phyloP scores from a whole-genome alignment of 2,329 filamentous ascomycete species.

The Colletotrichum karsti region DNA sequence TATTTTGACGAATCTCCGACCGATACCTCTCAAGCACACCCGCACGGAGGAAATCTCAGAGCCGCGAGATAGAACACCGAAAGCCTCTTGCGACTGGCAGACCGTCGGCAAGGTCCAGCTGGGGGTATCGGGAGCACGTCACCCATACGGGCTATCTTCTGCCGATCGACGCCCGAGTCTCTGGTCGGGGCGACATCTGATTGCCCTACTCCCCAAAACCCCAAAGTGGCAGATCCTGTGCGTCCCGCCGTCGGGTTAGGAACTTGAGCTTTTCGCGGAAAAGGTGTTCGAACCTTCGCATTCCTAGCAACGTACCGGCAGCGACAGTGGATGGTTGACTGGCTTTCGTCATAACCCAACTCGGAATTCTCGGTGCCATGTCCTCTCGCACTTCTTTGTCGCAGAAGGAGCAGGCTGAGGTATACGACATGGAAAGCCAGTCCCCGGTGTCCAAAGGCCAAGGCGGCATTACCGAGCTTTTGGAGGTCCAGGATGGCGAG shows the following conservation, averaged over 20 bases:
- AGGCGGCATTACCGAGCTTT: conserved; percentile 33
- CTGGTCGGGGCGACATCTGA: not conserved
- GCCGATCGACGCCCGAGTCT: not conserved
- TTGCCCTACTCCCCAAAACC: not conserved
- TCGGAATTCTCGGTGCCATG: not conserved
- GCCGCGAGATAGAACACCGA: not conserved
- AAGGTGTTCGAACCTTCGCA: not conserved
- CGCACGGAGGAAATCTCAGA: not conserved
- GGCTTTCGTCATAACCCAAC: not conserved
- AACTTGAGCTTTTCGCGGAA: too few relatives aligned
- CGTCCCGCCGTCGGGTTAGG: too few relatives aligned
- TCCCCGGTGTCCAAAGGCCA: conserved; percentile 8
- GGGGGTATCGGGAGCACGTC: not conserved
- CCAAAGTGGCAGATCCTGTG: not conserved
- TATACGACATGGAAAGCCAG: conserved; percentile 23
- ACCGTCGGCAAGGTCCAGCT: not conserved
- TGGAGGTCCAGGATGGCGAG: conserved; percentile 38
- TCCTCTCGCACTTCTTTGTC: conserved; percentile 2
- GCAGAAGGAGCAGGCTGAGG: conserved; percentile 7
- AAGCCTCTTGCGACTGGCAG: not conserved
- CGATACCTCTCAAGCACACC: not conserved
- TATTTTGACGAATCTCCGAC: not conserved
- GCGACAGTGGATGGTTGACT: not conserved
- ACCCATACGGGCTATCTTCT: not conserved
- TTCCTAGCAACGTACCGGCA: not conserved